Evolutionary conservation across 129 eudicot species (phyloP), one percentile per base, ranked within the genome.

Genomic region (Arctium minus): DNA sequence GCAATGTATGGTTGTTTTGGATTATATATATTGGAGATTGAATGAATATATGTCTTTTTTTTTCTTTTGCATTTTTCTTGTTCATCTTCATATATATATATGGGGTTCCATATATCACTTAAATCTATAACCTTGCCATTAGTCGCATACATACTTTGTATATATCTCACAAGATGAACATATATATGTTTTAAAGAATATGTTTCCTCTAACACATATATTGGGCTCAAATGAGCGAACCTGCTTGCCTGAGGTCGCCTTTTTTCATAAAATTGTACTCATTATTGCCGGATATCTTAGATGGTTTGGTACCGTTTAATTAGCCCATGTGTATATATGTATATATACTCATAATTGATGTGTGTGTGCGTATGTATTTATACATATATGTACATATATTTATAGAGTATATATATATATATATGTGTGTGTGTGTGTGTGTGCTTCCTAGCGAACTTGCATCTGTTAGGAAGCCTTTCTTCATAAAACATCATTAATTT

Each of bases 1-100:
- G 80, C 84, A 73, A 42, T 73, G 69, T 84, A 79, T 79, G 75
- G 68, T 77, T 77, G 78, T n/a, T 22, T 78, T 78, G 74, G 56
- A 67, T 70, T 44, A 44, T 46, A 80, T 46, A 64, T 79, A 18
- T 64, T 73, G 64, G 36, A 79, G 72, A 46, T 84, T 84, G 87
- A 79, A 64, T 79, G 76, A 79, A 36, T 44, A 67, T 5, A 60
- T 50, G 30, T 79, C 15, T 17, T 79, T 62, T 72, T 64, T 72
- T 84, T 67, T 79, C 71, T 18, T 18, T 67, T 64, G 29, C 32
- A 40, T 42, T 79, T 72, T 29, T 64, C 38, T 84, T 72, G 44
- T 36, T 69, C 82, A 36, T 27, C 80, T 29, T 81, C 22, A 56
- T 30, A 3, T 13, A 31, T 42, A 6, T 48, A 46, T 36, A 38